A percentile compares a stretch with the other conserved stretches of the same genome.
phyloP scores from a whole-genome alignment of 768 basidiomycete genomes.

The Cubamyces lactineus region DNA sequence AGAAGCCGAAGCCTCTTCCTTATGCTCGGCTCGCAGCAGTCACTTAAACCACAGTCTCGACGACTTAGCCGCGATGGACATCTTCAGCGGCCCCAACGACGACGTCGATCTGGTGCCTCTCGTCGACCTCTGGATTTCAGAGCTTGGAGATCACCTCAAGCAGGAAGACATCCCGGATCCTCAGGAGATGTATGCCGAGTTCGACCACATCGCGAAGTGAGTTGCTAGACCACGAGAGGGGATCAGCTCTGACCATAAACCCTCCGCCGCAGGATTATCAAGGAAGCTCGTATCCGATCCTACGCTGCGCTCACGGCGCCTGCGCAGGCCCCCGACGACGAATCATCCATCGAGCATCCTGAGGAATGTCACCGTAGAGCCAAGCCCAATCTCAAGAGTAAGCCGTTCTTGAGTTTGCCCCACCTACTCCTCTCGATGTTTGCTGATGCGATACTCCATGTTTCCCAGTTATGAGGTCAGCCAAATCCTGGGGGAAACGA shows the following conservation, averaged over 20 bases:
- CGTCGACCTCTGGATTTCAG: neutral
- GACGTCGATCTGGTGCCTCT: too few relatives aligned
- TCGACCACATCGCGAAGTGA: neutral
- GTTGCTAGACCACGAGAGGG: too few relatives aligned
- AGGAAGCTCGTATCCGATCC: neutral
- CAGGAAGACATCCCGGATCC: neutral
- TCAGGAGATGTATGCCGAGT: neutral
- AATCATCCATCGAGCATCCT: too few relatives aligned
- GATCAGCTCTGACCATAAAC: neutral
- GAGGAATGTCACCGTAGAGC: too few relatives aligned
- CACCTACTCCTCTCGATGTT: too few relatives aligned
- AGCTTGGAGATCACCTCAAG: neutral
- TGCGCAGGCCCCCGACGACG: too few relatives aligned
- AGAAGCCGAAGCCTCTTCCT: neutral
- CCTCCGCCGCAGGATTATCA: neutral
- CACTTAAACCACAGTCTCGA: neutral
- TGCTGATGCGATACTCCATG: too few relatives aligned
- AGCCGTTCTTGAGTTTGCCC: too few relatives aligned
- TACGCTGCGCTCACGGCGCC: neutral
- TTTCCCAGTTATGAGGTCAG: too few relatives aligned
- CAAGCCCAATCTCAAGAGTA: too few relatives aligned
- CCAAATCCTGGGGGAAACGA: too few relatives aligned
- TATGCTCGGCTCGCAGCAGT: neutral
- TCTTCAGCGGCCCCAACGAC: too few relatives aligned
- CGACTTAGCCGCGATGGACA: neutral